A percentile compares a stretch with the other conserved stretches of the same genome.
phyloP scores from a whole-genome alignment of 2,329 filamentous ascomycete species.

The Penicillium glabrum region DNA sequence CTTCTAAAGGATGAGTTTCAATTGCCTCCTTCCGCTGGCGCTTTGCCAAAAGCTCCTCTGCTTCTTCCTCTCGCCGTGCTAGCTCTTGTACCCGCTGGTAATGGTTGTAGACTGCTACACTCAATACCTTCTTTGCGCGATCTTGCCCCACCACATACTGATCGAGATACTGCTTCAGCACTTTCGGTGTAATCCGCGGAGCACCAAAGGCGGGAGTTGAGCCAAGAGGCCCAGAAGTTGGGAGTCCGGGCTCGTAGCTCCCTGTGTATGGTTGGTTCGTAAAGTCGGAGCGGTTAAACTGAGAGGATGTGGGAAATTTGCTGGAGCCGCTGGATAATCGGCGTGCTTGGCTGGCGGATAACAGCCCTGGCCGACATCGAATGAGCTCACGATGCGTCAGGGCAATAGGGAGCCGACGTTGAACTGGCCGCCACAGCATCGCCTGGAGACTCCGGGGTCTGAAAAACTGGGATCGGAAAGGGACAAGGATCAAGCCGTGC shows the following conservation, averaged over 20 bases:
- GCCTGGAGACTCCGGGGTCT: constrained; percentile 5
- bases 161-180: constrained; percentile 85
- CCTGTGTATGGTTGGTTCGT: constrained; percentile 62
- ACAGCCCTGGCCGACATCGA: constrained; percentile 22
- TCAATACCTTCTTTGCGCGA: constrained; percentile 85
- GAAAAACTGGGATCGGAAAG: not conserved
- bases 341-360: constrained; percentile 14
- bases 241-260: constrained; percentile 62
- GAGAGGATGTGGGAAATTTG: constrained; percentile 44
- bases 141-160: constrained; percentile 97
- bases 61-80: constrained; percentile 74
- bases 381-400: constrained; percentile 20
- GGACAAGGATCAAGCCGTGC: not conserved
- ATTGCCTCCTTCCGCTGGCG: constrained; percentile 68
- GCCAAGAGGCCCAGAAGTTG: constrained; percentile 63
- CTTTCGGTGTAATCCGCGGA: constrained; percentile 60
- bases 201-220: constrained; percentile 58
- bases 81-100: constrained; percentile 82
- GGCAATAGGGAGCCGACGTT: constrained; percentile 24
- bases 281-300: constrained; percentile 63
- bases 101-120: constrained; percentile 93
- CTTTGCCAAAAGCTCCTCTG: constrained; percentile 71
- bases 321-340: constrained; percentile 30
- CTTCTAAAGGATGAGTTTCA: constrained; percentile 75
- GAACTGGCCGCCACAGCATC: constrained; percentile 35